Evolutionary conservation across 345 rosid species (phyloP).

Genomic region (Zanthoxylum bungeanum): DNA sequence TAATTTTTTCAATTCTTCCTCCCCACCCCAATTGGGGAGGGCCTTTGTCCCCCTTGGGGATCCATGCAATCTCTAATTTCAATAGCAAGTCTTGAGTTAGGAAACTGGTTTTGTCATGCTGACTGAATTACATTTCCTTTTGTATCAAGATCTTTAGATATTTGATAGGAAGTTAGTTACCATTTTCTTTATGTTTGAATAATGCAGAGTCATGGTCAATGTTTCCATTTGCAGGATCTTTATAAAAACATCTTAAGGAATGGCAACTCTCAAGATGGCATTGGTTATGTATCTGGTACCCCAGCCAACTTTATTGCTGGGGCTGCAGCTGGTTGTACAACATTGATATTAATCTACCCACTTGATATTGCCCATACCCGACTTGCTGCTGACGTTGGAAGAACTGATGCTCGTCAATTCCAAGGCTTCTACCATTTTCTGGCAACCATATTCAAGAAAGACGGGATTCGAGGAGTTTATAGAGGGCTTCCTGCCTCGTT

Average conservation of each 20-base stretch:
- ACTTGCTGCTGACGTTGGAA: slow-evolving; percentile 86
- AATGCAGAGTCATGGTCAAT: background rate
- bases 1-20: no score
- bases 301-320: slow-evolving; percentile 89
- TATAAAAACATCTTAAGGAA: slow-evolving; percentile 67
- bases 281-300: slow-evolving; percentile 49
- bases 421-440: slow-evolving; percentile 82
- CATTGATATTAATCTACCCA: slow-evolving; percentile 77
- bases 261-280: slow-evolving; percentile 42
- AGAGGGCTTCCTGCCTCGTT: slow-evolving; percentile 91
- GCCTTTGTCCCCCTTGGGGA: no score
- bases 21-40: no score
- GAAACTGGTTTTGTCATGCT: background rate
- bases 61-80: no score
- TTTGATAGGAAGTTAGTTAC: background rate
- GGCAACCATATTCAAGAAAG: slow-evolving; percentile 60
- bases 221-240: slow-evolving; percentile 55
- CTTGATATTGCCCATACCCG: slow-evolving; percentile 93
- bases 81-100: background rate
- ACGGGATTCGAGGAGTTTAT: slow-evolving; percentile 79
- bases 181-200: background rate
- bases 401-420: slow-evolving; percentile 76
- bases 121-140: background rate
- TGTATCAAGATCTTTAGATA: background rate
- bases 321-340: slow-evolving; percentile 87